Evolutionary conservation across 176 grass and related monocot genomes (phyloP), one percentile per base, ranked within the genome.

Genomic region (Bonia amplexicaulis): DNA sequence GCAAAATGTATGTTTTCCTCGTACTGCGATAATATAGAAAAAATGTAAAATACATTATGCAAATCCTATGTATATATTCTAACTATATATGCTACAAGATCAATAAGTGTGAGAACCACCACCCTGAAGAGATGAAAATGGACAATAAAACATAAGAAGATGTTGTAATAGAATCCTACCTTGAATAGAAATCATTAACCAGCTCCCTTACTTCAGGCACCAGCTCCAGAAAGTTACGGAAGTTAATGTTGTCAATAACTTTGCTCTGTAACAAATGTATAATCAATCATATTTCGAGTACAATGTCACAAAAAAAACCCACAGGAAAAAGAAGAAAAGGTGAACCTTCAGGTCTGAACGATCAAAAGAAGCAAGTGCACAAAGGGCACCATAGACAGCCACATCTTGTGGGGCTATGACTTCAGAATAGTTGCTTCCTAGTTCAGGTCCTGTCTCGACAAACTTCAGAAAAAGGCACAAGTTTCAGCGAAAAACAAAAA

Each of bases 171-270:
- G 9, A 71, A 58, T 67, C 61, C 8, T 86, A 99, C 97, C 97
- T 99, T 85, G 93, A 87, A 86, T 99, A 99, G 80, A 99, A 99
- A 73, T 99, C 97, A 89, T 99, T 92, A 66, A 99, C 94, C 73
- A 99, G 90, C 77, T 99, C 97, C 85, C 97, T 87, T 53, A 94
- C 93, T 96, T 99, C 97, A 85, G 97, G 97, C 69, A 96, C 88
- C 82, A 99, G 88, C 81, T 99, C 97, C 76, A 99, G 85, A 89
- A 99, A 96, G 84, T 99, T 91, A 35, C 97, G 88, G 88, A 99
- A 99, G 87, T 89, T 95, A 76, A 89, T 87, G 55, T 96, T 99
- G 76, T 99, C 93, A 41, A 99, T 96, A 49, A 99, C 90, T 91
- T 99, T 99, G 73, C 85, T 94, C 97, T 99, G 82, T 55, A 66